Base-by-base conservation (phyloP, 176 grass and related monocot species). In the Paspalum notatum region DNA sequence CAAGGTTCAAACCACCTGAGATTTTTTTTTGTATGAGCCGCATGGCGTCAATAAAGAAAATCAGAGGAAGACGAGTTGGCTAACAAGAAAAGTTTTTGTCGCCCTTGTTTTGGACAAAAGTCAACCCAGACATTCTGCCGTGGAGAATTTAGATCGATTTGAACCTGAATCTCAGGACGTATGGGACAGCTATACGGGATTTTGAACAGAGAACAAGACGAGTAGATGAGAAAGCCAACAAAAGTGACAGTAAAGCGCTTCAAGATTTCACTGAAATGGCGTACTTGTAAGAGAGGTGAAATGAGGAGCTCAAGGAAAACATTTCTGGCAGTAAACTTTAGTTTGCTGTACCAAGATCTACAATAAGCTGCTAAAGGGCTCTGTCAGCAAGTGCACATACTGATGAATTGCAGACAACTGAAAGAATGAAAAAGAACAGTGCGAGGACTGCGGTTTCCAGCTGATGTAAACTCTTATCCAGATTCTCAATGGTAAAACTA, bases 391-490 rank as follows among this genome's bases (percentile, higher is more conserved):
- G 21, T 54, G 44, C 25, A 80, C 44, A 80, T 75, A 70, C 48
- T 62, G 27, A 68, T 61, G 44, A 80, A 57, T 13, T 21, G 25
- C 37, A 72, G 24, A 73, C 27, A 59, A 6, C 21, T 66, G 32
- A 88, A 66, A 47, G 7, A 58, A 73, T 66, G n/a, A 49, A 77
- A 10, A 78, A 66, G 9, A 66, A 8, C 10, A 2, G 5, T 66
- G 57, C 20, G 78, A 47, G 6, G 7, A 53, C 12, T 39, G 48
- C 5, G 2, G 14, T 78, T 51, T 62, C 8, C 69, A 51, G 8
- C 50, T 66, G 42, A 27, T 73, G 43, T 75, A 24, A 75, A 49
- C 56, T 81, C 32, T 68, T 51, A 60, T 67, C 38, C 45, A 43
- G 17, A 44, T 20, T 49, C 73, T 65, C 32, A 49, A 57, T 58